phyloP scores from a whole-genome alignment of 352 stramenopile genomes.

The Pythium monospermum region DNA sequence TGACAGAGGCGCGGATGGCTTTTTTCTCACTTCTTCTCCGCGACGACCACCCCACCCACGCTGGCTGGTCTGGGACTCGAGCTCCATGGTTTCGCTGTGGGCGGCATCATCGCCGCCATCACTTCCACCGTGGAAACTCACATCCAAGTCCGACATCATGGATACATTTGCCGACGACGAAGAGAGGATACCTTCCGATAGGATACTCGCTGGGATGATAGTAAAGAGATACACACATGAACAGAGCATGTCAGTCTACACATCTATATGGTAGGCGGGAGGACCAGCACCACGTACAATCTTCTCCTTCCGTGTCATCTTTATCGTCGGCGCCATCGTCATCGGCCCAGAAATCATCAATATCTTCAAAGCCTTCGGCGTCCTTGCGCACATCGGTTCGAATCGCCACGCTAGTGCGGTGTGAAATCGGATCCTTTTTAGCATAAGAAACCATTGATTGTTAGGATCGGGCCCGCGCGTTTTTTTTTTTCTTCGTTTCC shows the following conservation, averaged over 20 bases:
- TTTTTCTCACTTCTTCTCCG: too few relatives aligned
- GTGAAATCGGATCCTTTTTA: too few relatives aligned
- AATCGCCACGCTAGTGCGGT: constrained; percentile 48
- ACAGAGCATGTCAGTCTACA: neutral
- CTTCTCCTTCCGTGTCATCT: constrained; percentile 33
- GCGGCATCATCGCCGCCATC: too few relatives aligned
- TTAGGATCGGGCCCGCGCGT: too few relatives aligned
- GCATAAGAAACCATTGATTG: too few relatives aligned
- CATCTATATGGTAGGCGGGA: too few relatives aligned
- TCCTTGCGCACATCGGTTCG: constrained; percentile 69
- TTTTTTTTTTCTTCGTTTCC: too few relatives aligned
- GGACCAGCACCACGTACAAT: constrained; percentile 29
- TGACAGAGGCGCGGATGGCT: too few relatives aligned
- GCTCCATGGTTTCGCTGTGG: constrained; percentile 22
- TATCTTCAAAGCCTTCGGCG: constrained; percentile 77
- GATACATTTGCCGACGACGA: too few relatives aligned
- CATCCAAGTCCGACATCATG: neutral
- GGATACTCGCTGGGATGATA: constrained; percentile 10
- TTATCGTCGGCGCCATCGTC: constrained; percentile 36
- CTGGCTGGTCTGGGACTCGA: constrained; percentile 19
- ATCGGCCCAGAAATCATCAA: constrained; percentile 85
- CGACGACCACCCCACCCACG: neutral
- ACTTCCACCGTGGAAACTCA: too few relatives aligned
- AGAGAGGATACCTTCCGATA: constrained; percentile 17
- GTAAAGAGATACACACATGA: neutral